Base-by-base conservation (phyloP, 805 yeast genomes). In the Spathaspora sp. region DNA sequence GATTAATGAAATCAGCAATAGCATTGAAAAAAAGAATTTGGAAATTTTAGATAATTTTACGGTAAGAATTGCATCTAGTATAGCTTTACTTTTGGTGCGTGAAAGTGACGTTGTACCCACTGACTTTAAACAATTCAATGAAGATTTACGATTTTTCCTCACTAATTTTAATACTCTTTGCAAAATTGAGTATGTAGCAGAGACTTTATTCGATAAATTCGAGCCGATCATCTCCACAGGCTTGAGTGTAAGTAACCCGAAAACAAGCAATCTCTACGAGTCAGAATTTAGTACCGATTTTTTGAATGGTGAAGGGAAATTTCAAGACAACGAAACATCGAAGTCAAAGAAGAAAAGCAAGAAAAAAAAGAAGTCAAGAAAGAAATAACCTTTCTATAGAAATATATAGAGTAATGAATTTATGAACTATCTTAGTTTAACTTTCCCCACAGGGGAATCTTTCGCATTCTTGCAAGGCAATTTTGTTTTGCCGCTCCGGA, bases 221-320 rank as follows among this genome's bases (percentile, higher is more conserved):
- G 70, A 68, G 49, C 47, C 54, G 3, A 42, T 53, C 12, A 48
- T 51, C 16, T 42, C 49, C 10, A 43, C 38, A n/a, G 50, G 50
- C 7, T 16, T 26, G 28, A 43, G 42, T 17, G 39, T 40, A 12
- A 40, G 19, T 14, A 29, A 23, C 9, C 26, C 26, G 18, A 12
- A 9, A 7, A 18, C 14, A 8, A 11, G 10, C 14, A n/a, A 19
- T 12, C 45, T 50, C 31, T 42, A 29, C 16, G 49, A 35, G 5
- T 53, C 71, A 1, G 72, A 70, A 48, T 69, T 67, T 52, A 68
- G 59, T 51, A 63, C 61, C 16, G 66, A 63, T 12, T 67, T 66
- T 47, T 56, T 68, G 17, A 62, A 65, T 40, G 71, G 70, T 5
- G 63, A 60, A 17, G 67, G 59, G 8, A 51, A 61, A 8, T 61